Conservation (phyloP, 2,329 filamentous ascomycete genomes). For the Penicillium vulpinum region DNA sequence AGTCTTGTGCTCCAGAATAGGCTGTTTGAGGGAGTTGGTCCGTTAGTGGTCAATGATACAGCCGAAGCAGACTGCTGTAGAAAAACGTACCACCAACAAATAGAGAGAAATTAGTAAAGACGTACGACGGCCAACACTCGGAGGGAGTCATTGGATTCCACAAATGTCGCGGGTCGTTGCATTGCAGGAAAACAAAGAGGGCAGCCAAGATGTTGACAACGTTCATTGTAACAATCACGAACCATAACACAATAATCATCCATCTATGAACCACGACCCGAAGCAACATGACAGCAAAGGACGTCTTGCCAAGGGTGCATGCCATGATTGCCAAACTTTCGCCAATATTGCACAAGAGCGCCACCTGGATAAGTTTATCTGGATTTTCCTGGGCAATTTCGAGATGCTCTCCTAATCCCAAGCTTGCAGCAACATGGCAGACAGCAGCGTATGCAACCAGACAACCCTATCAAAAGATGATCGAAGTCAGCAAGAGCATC, state of each 20-base stretch:
- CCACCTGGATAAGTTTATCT: constrained; percentile 16
- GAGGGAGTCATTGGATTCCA: constrained; percentile 23
- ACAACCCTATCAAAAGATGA: constrained; percentile 3
- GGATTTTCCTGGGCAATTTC: constrained; percentile 10
- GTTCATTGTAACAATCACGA: constrained; percentile 32
- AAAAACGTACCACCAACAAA: constrained; percentile 21
- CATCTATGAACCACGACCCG: constrained; percentile 37
- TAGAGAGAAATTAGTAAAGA: constrained; percentile 24
- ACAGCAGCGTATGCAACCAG: constrained; percentile 19
- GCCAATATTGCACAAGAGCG: constrained; percentile 26
- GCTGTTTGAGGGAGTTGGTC: constrained; percentile 1
- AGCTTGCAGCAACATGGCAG: constrained; percentile 15
- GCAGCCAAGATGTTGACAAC: constrained; percentile 22
- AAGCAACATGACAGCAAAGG: constrained; percentile 43
- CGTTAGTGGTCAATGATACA: background rate
- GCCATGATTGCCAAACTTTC: constrained; percentile 42
- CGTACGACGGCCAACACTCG: constrained; percentile 20
- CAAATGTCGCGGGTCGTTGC: constrained; percentile 23
- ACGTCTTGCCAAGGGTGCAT: constrained; percentile 43
- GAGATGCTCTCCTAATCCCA: constrained; percentile 18
- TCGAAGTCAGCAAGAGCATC: background rate
- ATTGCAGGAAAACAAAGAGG: constrained; percentile 23
- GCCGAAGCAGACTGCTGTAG: background rate
- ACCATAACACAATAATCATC: constrained; percentile 39
- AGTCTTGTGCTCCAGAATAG: constrained; percentile 32